Evolutionary conservation across 345 rosid genomes (phyloP), one percentile per base, ranked within the genome.

Genomic region (Salix exigua): DNA sequence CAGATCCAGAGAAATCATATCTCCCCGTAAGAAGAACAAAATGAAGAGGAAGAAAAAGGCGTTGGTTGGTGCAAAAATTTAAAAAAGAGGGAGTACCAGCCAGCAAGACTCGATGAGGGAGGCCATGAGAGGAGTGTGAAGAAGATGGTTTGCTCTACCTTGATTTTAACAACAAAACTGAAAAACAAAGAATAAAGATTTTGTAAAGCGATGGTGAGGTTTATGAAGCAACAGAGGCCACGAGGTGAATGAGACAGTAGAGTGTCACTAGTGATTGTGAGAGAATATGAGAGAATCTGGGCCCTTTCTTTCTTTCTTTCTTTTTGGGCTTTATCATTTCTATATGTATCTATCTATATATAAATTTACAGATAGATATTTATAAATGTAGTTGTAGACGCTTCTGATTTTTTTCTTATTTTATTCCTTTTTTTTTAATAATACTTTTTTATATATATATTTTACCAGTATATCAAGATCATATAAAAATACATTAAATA

Each of bases 41-140:
- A 53, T 11, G 8, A 77, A 73, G 23, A 46, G 25, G 33, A 16
- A 66, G 42, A 46, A 25, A 7, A 55, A 6, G 21, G 21, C 21
- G 13, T 11, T 2, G 26, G 37, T 4, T 13, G 33, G 23, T 31
- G 37, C 12, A 31, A 33, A 50, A 33, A 44, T 74, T n/a, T 25
- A 21, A 26, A 55, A n/a, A 23, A 74, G 68, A 16, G 26, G 65
- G 73, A 31, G 33, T 88, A 94, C 98, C 97, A 75, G 89, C 98
- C 98, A 94, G 65, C 88, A 87, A 71, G 94, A 86, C 83, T 94
- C 92, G 72, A 94, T 70, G 78, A 88, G 31, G 64, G 90, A 87
- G 79, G 87, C 97, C 98, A 94, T 94, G 80, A 75, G 77, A 78
- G 76, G 81, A 64, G 38, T 68, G 48, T 66, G 71, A 46, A 61